A percentile compares a stretch with the other conserved stretches of the same genome.
phyloP scores from a whole-genome alignment of 768 basidiomycete genomes.

The Mrakia frigida region DNA sequence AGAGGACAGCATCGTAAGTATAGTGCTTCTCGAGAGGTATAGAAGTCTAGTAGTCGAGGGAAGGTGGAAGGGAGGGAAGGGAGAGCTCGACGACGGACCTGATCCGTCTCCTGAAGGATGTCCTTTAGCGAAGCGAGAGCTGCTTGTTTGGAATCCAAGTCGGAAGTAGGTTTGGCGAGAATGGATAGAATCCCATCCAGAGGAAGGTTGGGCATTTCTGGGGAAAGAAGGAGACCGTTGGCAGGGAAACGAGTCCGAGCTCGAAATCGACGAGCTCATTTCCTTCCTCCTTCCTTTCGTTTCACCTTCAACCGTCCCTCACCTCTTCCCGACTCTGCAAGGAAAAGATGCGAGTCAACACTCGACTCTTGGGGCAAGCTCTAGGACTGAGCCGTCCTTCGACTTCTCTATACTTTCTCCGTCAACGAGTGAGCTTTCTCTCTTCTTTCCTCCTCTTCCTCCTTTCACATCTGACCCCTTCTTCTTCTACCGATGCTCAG shows the following conservation, averaged over 20 bases:
- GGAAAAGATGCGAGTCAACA: not conserved
- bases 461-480: not conserved
- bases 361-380: not conserved
- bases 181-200: not conserved
- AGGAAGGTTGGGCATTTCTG: conserved; percentile 51
- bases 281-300: not conserved
- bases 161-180: not conserved
- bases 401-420: not conserved
- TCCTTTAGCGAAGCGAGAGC: not conserved
- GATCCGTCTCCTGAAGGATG: not conserved
- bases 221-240: conserved; percentile 34
- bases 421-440: not conserved
- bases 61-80: not conserved
- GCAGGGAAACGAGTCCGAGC: not conserved
- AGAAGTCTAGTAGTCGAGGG: not conserved
- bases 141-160: too few relatives aligned
- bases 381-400: not conserved
- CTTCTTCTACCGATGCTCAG: not conserved
- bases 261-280: not conserved
- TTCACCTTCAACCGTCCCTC: not conserved
- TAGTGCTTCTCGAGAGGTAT: not conserved
- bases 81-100: not conserved
- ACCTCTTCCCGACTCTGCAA: not conserved
- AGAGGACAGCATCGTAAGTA: not conserved
- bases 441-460: too few relatives aligned